These are phyloP conservation scores for Geranium rotundifolium DNA, from an alignment of 345 rosid species.

Conservation along the genomic window DNA sequence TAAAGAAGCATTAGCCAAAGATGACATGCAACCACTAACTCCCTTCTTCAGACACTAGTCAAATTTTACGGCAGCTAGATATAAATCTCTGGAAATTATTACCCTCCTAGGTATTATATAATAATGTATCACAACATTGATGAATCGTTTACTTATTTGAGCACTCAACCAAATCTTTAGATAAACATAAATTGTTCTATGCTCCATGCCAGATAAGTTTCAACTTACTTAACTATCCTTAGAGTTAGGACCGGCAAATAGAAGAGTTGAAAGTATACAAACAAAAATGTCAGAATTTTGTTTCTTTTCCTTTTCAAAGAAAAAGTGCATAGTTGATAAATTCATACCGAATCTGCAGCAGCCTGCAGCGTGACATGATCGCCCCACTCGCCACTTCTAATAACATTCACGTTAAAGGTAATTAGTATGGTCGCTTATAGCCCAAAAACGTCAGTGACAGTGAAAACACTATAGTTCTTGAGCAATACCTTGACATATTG, in stretches of 20 bases:
- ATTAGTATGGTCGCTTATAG: background rate
- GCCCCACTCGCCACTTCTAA: constrained; percentile 44
- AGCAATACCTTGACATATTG: constrained; percentile 43
- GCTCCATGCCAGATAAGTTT: background rate
- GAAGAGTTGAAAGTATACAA: background rate
- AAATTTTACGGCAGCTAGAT: background rate
- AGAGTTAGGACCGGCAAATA: background rate
- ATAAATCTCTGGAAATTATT: background rate
- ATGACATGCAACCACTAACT: background rate
- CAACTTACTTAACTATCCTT: background rate
- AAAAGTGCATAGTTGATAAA: background rate
- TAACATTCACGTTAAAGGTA: background rate
- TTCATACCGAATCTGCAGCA: constrained; percentile 39
- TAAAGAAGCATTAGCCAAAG: constrained; percentile 4
- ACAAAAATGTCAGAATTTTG: background rate
- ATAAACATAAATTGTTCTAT: background rate
- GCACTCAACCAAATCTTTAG: background rate
- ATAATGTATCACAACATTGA: background rate
- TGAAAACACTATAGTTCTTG: constrained; percentile 7
- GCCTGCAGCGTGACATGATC: constrained; percentile 50
- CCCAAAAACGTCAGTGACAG: background rate
- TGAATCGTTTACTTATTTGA: background rate
- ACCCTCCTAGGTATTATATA: background rate
- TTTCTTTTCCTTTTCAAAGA: background rate
- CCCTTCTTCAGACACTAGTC: constrained; percentile 1